Conservation (phyloP, 2,329 filamentous ascomycete species). For the Botrytis tulipae region DNA sequence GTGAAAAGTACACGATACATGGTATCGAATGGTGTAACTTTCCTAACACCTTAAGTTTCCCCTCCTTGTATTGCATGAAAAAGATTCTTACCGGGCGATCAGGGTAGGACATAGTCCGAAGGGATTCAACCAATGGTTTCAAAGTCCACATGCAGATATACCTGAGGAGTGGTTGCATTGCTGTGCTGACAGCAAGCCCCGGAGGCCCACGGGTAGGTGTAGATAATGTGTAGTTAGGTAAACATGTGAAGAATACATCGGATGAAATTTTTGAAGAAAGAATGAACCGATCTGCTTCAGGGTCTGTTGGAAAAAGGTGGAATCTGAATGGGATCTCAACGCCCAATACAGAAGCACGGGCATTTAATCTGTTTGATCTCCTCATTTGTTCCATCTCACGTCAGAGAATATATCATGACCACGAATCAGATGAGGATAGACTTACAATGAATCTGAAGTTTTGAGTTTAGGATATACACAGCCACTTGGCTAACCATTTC, state of each 20-base stretch:
- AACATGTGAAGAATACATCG: slow-evolving; percentile 17
- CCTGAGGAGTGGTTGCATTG: slow-evolving; percentile 9
- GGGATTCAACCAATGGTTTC: slow-evolving; percentile 9
- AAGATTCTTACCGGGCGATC: slow-evolving; percentile 12
- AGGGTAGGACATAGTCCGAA: slow-evolving; percentile 6
- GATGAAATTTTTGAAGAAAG: slow-evolving; percentile 15
- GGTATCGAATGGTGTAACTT: slow-evolving; percentile 15
- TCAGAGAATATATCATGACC: slow-evolving; percentile 13
- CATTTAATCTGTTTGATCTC: slow-evolving; percentile 14
- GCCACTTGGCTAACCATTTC: neutral
- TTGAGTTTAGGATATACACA: slow-evolving; percentile 9
- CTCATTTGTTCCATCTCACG: slow-evolving; percentile 20
- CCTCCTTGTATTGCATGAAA: slow-evolving; percentile 4
- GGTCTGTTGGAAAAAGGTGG: slow-evolving; percentile 6
- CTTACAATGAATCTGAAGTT: slow-evolving; percentile 14
- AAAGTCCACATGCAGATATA: slow-evolving; percentile 7
- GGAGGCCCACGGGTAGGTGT: slow-evolving; percentile 8
- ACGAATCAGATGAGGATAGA: slow-evolving; percentile 11
- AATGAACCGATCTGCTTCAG: slow-evolving; percentile 22
- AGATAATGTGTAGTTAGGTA: slow-evolving; percentile 1
- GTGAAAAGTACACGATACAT: slow-evolving; percentile 7
- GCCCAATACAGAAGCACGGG: slow-evolving; percentile 18
- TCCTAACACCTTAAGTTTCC: slow-evolving; percentile 18
- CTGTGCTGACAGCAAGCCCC: slow-evolving; percentile 12
- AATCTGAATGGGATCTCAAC: neutral